phyloP scores from a whole-genome alignment of 352 stramenopile genomes.

The Phytopythium sindhum region DNA sequence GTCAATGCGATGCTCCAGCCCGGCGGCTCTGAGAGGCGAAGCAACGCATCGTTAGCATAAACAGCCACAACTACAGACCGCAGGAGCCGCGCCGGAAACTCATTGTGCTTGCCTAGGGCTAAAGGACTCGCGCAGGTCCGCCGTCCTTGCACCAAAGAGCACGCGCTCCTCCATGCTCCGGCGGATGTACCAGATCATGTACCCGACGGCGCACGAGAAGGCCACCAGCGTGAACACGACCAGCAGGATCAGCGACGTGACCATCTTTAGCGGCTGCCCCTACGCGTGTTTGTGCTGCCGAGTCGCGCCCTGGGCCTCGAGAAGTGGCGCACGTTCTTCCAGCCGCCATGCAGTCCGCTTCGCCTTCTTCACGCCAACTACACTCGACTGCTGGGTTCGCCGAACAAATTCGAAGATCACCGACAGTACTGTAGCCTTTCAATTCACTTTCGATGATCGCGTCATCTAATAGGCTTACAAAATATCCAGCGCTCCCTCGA shows the following conservation, averaged over 20 bases:
- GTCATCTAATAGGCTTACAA: neutral
- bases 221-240: constrained; percentile 32
- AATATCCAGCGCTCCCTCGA: constrained; percentile 1
- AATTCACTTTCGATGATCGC: neutral
- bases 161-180: constrained; percentile 13
- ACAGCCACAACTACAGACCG: neutral
- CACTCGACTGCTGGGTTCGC: neutral
- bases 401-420: too few relatives aligned
- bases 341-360: neutral
- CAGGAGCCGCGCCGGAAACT: neutral
- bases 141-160: neutral
- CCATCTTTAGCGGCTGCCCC: constrained; percentile 1
- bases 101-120: constrained; percentile 15
- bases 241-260: constrained; percentile 19
- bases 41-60: constrained; percentile 1
- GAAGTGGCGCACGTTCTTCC: neutral
- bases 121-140: constrained; percentile 23
- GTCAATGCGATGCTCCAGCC: constrained; percentile 42
- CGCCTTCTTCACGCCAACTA: neutral
- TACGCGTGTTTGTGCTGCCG: neutral
- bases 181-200: constrained; percentile 28
- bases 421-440: too few relatives aligned
- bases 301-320: neutral
- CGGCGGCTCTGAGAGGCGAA: constrained; percentile 10
- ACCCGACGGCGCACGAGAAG: constrained; percentile 28